Evolutionary conservation across 2,329 filamentous ascomycete genomes (phyloP), one percentile per base, ranked within the genome.

Genomic region (Knoxdaviesia proteae): DNA sequence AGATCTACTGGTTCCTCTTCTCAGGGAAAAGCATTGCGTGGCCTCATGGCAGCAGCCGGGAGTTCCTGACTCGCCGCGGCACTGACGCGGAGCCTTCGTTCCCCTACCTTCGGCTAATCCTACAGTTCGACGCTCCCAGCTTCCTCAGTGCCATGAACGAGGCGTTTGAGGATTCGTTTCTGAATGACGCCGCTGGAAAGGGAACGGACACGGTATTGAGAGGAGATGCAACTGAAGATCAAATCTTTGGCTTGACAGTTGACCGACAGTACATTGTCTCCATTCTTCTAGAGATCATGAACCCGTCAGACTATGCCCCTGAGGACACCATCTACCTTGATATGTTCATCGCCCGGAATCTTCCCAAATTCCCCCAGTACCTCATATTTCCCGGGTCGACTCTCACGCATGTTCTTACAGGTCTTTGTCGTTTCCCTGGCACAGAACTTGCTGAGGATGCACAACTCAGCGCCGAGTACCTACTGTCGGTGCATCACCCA

Each of bases 301-400:
- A 77, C 41, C 63, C 74, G 1, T 65, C 69, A 4, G 74, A 82
- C 39, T 96, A 94, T 58, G 71, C 76, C 1, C 60, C 77, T 0
- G 74, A 81, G 47, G 86, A 96, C 54, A 87, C 82, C 8, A 83
- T 98, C 44, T 98, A 94, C 58, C 71, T 98, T 38, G 86, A 98
- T 59, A 98, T 98, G 86, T 98, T 98, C 54, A 81, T 98, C 54
- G 88, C 90, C 11, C 77, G 90, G 44, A 98, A 94, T 55, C 63
- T 98, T 41, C 84, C 92, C 4, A 98, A 98, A 57, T 98, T 94
- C 53, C 86, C 87, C 1, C 88, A 96, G 55, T 94, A 94, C 53
- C 77, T 98, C 41, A 71, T 96, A 7, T 74, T 98, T 39, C 82
- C 88, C 0, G 90, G 87, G 11, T 86, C 83, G 3, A 80, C 82